phyloP scores from a whole-genome alignment of 306 rosid species.

The Quercus variabilis region DNA sequence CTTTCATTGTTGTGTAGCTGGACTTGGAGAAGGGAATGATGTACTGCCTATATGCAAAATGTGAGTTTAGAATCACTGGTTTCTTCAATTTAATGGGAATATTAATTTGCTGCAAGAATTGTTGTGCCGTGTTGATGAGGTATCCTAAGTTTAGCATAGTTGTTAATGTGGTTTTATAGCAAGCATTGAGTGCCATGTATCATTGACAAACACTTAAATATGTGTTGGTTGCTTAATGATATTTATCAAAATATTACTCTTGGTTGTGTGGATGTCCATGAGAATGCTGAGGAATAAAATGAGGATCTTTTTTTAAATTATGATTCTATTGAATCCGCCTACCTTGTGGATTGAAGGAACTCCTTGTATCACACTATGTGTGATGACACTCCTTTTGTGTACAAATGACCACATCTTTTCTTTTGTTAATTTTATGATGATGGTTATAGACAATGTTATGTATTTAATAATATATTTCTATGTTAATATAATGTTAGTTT shows the following conservation, averaged over 20 bases:
- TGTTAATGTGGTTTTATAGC: neutral
- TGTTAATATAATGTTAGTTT: no score
- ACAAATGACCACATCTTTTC: no score
- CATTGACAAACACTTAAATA: neutral
- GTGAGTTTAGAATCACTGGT: constrained; percentile 43
- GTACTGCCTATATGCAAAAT: constrained; percentile 94
- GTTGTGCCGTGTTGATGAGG: neutral
- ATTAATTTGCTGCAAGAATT: neutral
- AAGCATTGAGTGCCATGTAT: neutral
- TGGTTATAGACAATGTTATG: no score
- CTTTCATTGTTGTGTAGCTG: constrained; percentile 44
- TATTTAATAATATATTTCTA: no score
- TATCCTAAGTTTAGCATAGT: neutral
- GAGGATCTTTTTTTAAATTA: neutral
- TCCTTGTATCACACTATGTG: constrained; percentile 95
- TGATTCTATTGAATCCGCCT: neutral
- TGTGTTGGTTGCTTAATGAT: neutral
- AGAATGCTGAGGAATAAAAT: neutral
- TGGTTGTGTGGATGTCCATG: neutral
- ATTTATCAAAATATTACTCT: neutral
- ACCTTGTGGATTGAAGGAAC: constrained; percentile 54
- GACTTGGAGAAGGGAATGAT: constrained; percentile 94
- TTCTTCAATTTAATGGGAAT: neutral
- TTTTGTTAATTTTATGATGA: no score
- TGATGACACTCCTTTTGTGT: no score